These are phyloP conservation scores for Phylloporus rhodoxanthus DNA, from an alignment of 768 basidiomycete genomes.

Conservation along the genomic window DNA sequence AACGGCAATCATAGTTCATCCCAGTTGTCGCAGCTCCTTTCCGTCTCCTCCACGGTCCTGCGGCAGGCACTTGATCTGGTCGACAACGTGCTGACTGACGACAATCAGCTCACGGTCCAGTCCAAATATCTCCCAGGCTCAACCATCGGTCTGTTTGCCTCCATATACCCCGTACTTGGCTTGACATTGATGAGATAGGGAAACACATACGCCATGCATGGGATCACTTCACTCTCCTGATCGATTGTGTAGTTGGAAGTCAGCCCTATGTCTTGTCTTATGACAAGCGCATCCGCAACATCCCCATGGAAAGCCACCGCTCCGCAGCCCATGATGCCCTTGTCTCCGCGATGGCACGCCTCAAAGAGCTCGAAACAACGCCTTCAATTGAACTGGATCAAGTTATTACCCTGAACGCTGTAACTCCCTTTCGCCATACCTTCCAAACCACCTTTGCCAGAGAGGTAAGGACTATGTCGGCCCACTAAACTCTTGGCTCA, in stretches of 20 bases:
- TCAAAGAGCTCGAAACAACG: constrained; percentile 45
- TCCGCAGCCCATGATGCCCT: constrained; percentile 54
- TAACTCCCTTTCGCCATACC: constrained; percentile 72
- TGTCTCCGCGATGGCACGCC: constrained; percentile 46
- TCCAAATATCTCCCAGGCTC: constrained; percentile 83
- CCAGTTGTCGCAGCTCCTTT: constrained; percentile 50
- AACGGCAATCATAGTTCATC: constrained; percentile 9
- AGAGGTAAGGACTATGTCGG: constrained; percentile 46
- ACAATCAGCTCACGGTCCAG: constrained; percentile 61
- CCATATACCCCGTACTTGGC: not conserved
- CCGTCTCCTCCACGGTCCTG: constrained; percentile 62
- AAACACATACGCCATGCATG: constrained; percentile 84
- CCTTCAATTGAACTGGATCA: constrained; percentile 44
- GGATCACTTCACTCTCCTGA: constrained; percentile 71
- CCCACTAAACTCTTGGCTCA: not conserved
- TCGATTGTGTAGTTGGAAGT: constrained; percentile 45
- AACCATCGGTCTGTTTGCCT: constrained; percentile 58
- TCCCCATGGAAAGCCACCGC: constrained; percentile 74
- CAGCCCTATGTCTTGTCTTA: constrained; percentile 60
- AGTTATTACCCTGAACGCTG: constrained; percentile 67
- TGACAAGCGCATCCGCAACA: constrained; percentile 70
- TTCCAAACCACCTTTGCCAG: constrained; percentile 78
- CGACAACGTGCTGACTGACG: constrained; percentile 55
- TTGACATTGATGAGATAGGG: constrained; percentile 37
- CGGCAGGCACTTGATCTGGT: constrained; percentile 70